Evolutionary conservation across 192 early-diverging fungal genomes (phyloP), one percentile per base, ranked within the genome.

Genomic region (Backusella macrospora): DNA sequence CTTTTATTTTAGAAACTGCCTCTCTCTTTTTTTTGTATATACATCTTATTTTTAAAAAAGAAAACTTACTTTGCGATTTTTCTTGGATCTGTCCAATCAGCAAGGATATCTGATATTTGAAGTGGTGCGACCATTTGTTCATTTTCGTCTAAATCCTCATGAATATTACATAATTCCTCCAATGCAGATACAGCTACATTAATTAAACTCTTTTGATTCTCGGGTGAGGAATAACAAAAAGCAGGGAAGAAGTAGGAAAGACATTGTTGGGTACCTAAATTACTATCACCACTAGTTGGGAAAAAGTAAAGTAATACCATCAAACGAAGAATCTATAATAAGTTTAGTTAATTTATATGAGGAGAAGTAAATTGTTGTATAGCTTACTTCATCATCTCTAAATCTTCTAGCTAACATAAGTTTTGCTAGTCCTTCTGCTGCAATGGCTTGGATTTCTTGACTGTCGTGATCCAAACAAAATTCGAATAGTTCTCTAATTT

Each of bases 161-260:
- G 74, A 5, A 70, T 78, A 18, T 59, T 45, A 13, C 71, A 66
- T 6, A 89, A 62, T 26, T 81, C 79, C 14, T 73, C 64, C 16
- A 89, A 62, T 21, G 77, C 70, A 12, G 80, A 67, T 14, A 84
- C 70, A 18, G 81, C 70, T 52, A 95, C 90, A 72, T 87, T 73
- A 70, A 83, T 83, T 73, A 97, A 75, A 48, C 87, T 68, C 12
- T 68, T 77, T 78, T 96, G 96, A 81, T 92, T 93, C 0, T 90
- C 88, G 48, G 83, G 72, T 7, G 89, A 85, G 37, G 95, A 94
- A 71, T 93, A 88, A 75, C 93, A 90, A 74, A 87, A 96, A 13
- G 91, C 92, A 8, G 93, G 95, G 68, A 97, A 88, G 68, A 97
- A 97, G 76, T 95, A 97, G 23, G 85, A 87, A n/a, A 97, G 84